Base-by-base conservation (phyloP, 805 yeast genomes). In the Nakazawaea wyomingensis region DNA sequence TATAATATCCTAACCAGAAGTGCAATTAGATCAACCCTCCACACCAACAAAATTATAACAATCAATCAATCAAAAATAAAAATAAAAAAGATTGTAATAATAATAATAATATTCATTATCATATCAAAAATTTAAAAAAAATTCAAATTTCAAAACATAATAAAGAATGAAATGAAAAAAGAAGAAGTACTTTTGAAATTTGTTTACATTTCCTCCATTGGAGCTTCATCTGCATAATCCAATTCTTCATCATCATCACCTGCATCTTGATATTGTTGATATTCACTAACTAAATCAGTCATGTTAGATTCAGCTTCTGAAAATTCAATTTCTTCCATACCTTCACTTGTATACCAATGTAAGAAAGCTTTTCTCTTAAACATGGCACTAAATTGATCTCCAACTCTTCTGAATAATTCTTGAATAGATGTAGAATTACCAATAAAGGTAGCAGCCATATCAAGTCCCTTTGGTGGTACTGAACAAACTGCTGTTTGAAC, bases 281-380 rank as follows among this genome's bases (percentile, higher is more conserved):
- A 82, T 67, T 89, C 96, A 59, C 82, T 78, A 44, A 88, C 89
- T 60, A 89, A 73, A 66, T 89, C 96, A 54, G 76, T 78, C 89
- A 89, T 80, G 63, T 89, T 85, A 43, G 91, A 81, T 69, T 87
- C 95, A 42, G 96, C 96, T 71, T 89, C 96, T 46, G 88, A 78
- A 66, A 89, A 89, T 69, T 89, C 96, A 73, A 82, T 75, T 69
- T 84, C 95, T 60, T 89, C 96, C 96, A 89, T 89, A 71, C 96
- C 96, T 68, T 89, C 96, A 54, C 82, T 76, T 8, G 93, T 85
- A 69, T 87, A 89, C 96, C 96, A 89, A 67, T 89, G 96, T 69
- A 89, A 81, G 80, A 89, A 89, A 50, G 96, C 96, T 65, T 83
- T 85, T 71, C 93, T 86, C 63, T 86, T 78, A 68, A 85, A 89